Base-by-base conservation (phyloP, 495 filamentous ascomycete species). In the Podospora appendiculata region DNA sequence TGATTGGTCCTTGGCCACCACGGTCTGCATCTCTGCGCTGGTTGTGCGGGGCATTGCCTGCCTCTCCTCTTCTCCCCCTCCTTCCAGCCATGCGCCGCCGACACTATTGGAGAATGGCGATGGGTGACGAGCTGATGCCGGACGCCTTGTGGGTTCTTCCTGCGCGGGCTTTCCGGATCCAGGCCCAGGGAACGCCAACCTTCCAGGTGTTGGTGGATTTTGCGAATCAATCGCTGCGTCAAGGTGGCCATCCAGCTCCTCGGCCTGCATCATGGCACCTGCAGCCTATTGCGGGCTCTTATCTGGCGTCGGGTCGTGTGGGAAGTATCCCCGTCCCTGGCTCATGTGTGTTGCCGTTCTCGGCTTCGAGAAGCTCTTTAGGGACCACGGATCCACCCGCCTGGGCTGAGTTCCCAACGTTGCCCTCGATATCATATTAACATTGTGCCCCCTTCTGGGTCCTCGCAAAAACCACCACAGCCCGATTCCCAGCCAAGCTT, bases 21-120 rank as follows among this genome's bases (percentile, higher is more conserved):
- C 25, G 25, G 25, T 25, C 25, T 25, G 25, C 34, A 11, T 18
- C 33, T 32, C 41, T 50, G 55, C 32, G 50, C 36, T 50, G 50
- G 40, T 47, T 53, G 34, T 57, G 55, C 50, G 55, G 55, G 55
- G 55, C 46, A 49, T 25, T 2, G 25, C 25, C 25, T 25, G 25
- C 25, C 25, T 25, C 25, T 25, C 25, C 25, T 25, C 25, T 5
- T 25, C 25, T 25, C 25, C 25, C 25, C 25, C 5, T 5, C 25
- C 5, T 25, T 25, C 25, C 25, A 25, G 25, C 25, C n/a, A 25
- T n/a, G 32, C 34, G 8, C 18, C 8, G 3, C 6, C 44, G 10
- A 17, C n/a, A 44, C 41, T 44, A 44, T 44, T 46, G 44, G 44
- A 25, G 25, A 25, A 25, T 25, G 25, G 25, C 2, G 25, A 25